A percentile compares a stretch with the other conserved stretches of the same genome.
phyloP scores from a whole-genome alignment of 2,329 filamentous ascomycete genomes.

The Alternaria novae-zelandiae region DNA sequence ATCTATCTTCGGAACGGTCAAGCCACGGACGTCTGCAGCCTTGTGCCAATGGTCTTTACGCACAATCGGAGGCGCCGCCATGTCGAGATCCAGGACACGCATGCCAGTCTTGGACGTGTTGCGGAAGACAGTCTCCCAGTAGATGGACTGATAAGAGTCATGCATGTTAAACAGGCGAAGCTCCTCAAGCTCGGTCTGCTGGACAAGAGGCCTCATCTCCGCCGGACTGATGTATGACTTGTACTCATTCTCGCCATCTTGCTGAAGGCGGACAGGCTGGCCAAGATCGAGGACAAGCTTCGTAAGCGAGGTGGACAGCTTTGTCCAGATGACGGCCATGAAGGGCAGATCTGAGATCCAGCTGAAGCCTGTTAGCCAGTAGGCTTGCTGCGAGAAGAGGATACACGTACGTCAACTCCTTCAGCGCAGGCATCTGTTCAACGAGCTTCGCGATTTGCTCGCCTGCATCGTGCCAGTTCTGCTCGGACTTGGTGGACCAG shows the following conservation, averaged over 20 bases:
- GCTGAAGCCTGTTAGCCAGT: conserved; percentile 18
- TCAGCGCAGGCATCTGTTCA: conserved; percentile 25
- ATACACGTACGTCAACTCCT: conserved; percentile 37
- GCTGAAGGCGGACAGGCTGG: conserved; percentile 25
- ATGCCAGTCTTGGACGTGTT: conserved; percentile 29
- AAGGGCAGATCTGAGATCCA: conserved; percentile 40
- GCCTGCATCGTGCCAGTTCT: conserved; percentile 27
- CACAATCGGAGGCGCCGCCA: conserved; percentile 34
- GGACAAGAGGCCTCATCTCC: conserved; percentile 32
- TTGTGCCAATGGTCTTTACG: conserved; percentile 31
- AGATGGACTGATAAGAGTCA: conserved; percentile 32
- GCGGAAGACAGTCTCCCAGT: conserved; percentile 42
- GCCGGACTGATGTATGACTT: conserved; percentile 29
- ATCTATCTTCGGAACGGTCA: conserved; percentile 25
- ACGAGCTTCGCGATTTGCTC: conserved; percentile 26
- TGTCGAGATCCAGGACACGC: conserved; percentile 34
- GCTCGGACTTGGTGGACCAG: neutral
- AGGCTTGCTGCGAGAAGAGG: neutral
- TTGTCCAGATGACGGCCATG: conserved; percentile 26
- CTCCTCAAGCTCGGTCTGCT: conserved; percentile 31
- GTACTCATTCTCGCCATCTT: conserved; percentile 13
- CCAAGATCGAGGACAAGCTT: conserved; percentile 40
- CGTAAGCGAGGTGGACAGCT: conserved; percentile 27
- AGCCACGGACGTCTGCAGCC: conserved; percentile 26
- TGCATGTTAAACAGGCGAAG: conserved; percentile 39